Evolutionary conservation across 805 yeast genomes (phyloP), one percentile per base, ranked within the genome.

Genomic region (Gaillardinia entomophila): DNA sequence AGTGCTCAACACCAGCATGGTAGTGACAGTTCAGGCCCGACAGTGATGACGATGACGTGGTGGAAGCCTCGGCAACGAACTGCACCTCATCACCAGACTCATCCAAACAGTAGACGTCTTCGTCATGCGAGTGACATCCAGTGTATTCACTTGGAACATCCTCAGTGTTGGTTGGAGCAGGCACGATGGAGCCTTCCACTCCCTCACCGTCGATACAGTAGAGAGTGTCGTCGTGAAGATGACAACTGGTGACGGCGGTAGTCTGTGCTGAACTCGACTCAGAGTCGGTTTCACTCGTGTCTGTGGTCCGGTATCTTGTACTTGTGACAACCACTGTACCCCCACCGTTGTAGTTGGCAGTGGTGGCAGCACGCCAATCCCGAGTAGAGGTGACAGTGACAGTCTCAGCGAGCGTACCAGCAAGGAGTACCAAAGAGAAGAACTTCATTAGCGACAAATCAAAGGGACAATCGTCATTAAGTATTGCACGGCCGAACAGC

Each of bases 1-100:
- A 55, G 40, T 55, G 60, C 32, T 55, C 60, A 6, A 55, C 59
- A 1, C 60, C 60, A n/a, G 56, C 60, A 32, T 55, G 59, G 41
- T 51, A 55, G 34, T 55, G 60, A 30, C 60, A 55, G 19, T 53
- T 41, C 32, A 8, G 15, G 12, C 15, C 11, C n/a, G n/a, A n/a
- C n/a, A n/a, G n/a, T n/a, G n/a, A n/a, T n/a, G n/a, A n/a, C n/a
- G n/a, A n/a, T n/a, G n/a, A n/a, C n/a, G n/a, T n/a, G n/a, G n/a
- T n/a, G n/a, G n/a, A n/a, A n/a, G n/a, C n/a, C n/a, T 34, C 42
- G 14, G 27, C 32, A 1, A 37, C 31, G 35, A 51, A 51, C 27
- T 45, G 40, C 7, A 45, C 45, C 32, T 49, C 49, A n/a, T 33
- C 28, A 6, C 36, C 41, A 8, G 36, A 36, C 20, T 27, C 12